Evolutionary conservation across 1,139 yeast species (phyloP).

Genomic region (Groenewaldozyma auringiensis): DNA sequence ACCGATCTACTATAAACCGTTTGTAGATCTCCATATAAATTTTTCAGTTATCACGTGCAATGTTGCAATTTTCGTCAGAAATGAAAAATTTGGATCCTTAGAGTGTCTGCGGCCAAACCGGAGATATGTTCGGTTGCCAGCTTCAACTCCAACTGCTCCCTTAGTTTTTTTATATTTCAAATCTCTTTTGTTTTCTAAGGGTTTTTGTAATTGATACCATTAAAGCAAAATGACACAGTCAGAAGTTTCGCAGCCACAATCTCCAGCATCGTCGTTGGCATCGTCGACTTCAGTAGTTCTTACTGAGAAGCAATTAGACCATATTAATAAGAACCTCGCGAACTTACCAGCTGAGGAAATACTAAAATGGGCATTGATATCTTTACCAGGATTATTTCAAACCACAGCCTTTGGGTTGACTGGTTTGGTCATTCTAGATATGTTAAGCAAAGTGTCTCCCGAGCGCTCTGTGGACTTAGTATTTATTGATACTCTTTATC

Average conservation of each 20-base stretch:
- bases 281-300: not conserved
- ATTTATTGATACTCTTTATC: slow-evolving; percentile 85
- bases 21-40: not conserved
- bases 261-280: not conserved
- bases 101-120: too few species aligned
- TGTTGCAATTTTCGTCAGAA: not conserved
- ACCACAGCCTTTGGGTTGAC: slow-evolving; percentile 95
- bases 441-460: slow-evolving; percentile 51
- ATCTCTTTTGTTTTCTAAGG: not conserved
- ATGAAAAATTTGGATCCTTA: not conserved
- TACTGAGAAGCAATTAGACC: slow-evolving; percentile 24
- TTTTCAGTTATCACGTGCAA: not conserved
- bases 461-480: slow-evolving; percentile 60
- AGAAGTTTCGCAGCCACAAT: not conserved
- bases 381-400: slow-evolving; percentile 77
- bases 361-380: slow-evolving; percentile 69
- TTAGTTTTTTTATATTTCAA: too few species aligned
- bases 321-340: slow-evolving; percentile 52
- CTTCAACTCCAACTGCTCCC: too few species aligned
- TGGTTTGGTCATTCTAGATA: slow-evolving; percentile 81
- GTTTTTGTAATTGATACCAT: too few species aligned
- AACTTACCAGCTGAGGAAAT: slow-evolving; percentile 60
- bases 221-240: not conserved
- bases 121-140: too few species aligned
- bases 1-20: too few species aligned